phyloP scores from a whole-genome alignment of 225 moss, liverwort and hornwort genomes.

The Straminergon stramineum region DNA sequence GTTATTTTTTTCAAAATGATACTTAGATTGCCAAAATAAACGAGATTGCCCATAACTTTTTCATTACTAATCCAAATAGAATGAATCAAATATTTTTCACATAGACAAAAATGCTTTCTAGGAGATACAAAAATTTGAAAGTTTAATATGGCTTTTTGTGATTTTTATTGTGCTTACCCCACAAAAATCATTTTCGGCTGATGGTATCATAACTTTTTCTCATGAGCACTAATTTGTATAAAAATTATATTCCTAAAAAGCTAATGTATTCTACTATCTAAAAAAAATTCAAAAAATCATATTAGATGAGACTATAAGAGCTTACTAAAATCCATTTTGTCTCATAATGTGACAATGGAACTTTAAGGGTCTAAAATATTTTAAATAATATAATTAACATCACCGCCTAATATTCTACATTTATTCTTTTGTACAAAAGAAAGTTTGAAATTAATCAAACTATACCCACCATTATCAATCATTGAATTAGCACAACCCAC shows the following conservation, averaged over 20 bases:
- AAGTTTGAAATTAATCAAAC: neutral
- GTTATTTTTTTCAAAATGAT: neutral
- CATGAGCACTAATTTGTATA: fast-evolving
- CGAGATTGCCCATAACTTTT: neutral
- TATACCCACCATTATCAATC: neutral
- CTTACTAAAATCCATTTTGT: neutral
- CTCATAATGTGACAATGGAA: fast-evolving
- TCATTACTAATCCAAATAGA: neutral
- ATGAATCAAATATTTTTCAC: neutral
- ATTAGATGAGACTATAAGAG: fast-evolving
- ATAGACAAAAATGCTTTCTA: no score
- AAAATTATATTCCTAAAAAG: neutral
- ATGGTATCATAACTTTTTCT: neutral
- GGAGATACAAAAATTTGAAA: neutral
- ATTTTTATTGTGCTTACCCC: neutral
- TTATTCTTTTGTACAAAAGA: neutral
- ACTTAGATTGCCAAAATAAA: neutral
- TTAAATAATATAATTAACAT: neutral
- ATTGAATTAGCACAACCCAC: neutral
- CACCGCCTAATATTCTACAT: neutral
- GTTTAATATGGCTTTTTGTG: neutral
- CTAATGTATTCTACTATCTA: neutral
- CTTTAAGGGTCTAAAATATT: fast-evolving
- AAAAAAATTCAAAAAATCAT: neutral
- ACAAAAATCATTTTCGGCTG: fast-evolving